These are phyloP conservation scores for Globisporangium alternatum DNA, from an alignment of 352 stramenopile genomes.

Conservation along the genomic window DNA sequence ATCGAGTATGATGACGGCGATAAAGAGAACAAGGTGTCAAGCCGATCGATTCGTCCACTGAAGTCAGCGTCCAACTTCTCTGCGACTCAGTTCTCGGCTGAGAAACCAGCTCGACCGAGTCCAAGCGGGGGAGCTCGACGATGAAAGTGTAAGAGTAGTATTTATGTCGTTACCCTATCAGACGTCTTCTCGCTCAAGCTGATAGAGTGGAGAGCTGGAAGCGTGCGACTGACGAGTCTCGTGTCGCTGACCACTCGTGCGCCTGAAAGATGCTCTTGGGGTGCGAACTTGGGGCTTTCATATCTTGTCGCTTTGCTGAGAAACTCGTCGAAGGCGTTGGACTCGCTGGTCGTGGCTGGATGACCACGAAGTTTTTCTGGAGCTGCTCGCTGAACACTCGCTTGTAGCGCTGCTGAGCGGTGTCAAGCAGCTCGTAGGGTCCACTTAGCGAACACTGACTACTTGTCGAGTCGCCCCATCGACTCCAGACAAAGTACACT, in stretches of 20 bases:
- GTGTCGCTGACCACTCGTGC: not conserved
- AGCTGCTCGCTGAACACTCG: slow-evolving; percentile 22
- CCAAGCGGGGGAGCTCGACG: no score
- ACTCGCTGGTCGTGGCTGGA: not conserved
- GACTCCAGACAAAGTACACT: slow-evolving; percentile 42
- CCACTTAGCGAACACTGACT: slow-evolving; percentile 28
- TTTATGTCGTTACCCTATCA: not conserved
- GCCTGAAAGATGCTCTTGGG: not conserved
- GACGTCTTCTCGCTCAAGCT: not conserved
- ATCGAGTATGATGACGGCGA: no score
- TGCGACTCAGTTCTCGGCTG: no score
- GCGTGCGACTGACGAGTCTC: not conserved
- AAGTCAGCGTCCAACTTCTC: no score
- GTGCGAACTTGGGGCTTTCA: not conserved
- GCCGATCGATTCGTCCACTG: no score
- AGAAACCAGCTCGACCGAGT: no score
- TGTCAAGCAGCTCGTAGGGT: slow-evolving; percentile 32
- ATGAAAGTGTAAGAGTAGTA: not conserved
- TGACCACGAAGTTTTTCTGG: slow-evolving; percentile 6
- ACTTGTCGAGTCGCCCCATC: slow-evolving; percentile 24
- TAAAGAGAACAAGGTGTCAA: no score
- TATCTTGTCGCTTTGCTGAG: not conserved
- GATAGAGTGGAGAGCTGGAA: slow-evolving; percentile 13
- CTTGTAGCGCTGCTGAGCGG: slow-evolving; percentile 33
- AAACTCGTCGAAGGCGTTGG: not conserved